Percentiles rank a stretch among this genome's conserved stretches.
phyloP scores from a whole-genome alignment of 495 filamentous ascomycete species.

The Wilcoxina mikolae region DNA sequence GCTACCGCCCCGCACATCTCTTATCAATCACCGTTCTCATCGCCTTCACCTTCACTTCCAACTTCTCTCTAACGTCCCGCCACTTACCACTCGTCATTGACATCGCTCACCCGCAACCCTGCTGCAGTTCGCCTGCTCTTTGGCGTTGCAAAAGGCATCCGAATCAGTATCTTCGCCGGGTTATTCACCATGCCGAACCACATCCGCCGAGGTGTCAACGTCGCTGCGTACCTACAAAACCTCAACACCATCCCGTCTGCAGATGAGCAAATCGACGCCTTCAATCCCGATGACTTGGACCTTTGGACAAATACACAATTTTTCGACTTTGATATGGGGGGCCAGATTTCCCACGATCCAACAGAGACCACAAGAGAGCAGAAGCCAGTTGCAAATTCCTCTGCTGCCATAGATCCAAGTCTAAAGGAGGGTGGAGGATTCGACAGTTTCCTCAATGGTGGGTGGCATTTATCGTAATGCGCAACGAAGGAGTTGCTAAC shows the following conservation, averaged over 20 bases:
- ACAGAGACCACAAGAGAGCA: constrained; percentile 10
- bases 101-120: no score
- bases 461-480: background rate
- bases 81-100: no score
- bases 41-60: no score
- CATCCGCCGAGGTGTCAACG: constrained; percentile 40
- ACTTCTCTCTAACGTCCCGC: no score
- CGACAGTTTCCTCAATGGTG: constrained; percentile 11
- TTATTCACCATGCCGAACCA: background rate
- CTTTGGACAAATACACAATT: constrained; percentile 89
- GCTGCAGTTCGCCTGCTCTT: no score
- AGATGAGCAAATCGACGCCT: constrained; percentile 49
- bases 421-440: constrained; percentile 17
- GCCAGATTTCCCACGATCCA: constrained; percentile 15
- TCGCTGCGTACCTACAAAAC: constrained; percentile 68
- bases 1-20: no score
- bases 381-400: background rate
- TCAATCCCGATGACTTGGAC: constrained; percentile 54
- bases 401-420: constrained; percentile 9
- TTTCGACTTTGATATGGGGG: constrained; percentile 68
- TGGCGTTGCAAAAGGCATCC: no score
- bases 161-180: no score
- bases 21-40: no score
- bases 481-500: background rate
- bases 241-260: constrained; percentile 62